Percentiles rank a stretch among this genome's conserved stretches.
Evolutionary conservation across 225 moss, liverwort and hornwort genomes (phyloP).

Genomic region (Marchantia polymorpha): DNA sequence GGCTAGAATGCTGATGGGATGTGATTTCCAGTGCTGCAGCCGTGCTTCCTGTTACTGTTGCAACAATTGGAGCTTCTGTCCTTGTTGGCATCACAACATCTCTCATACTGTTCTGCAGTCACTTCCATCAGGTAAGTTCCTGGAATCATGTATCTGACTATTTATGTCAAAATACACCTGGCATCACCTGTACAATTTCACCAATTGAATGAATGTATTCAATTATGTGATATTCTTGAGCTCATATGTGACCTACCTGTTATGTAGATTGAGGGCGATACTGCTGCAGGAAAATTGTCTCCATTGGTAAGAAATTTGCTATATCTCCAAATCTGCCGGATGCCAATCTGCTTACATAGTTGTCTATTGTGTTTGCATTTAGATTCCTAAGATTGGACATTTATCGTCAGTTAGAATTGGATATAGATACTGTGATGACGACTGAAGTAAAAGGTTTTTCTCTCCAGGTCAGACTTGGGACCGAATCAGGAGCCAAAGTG

Average conservation of each 20-base stretch:
- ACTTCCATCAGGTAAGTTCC: conserved; percentile 82
- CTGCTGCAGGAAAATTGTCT: conserved; percentile 69
- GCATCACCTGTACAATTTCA: too few relatives aligned
- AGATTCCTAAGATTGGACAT: neutral
- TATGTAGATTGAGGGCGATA: conserved; percentile 82
- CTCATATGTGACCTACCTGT: neutral
- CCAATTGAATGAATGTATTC: neutral
- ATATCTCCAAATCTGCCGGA: too few relatives aligned
- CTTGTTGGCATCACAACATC: conserved; percentile 87
- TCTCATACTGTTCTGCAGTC: conserved; percentile 92
- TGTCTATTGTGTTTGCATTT: neutral
- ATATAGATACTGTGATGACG: neutral
- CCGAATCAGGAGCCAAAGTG: conserved; percentile 67
- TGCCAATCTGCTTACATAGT: neutral
- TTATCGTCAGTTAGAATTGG: neutral
- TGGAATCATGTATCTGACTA: neutral
- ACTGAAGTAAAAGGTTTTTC: neutral
- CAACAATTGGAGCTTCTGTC: conserved; percentile 68
- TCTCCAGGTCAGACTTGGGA: conserved; percentile 72
- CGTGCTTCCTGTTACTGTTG: conserved; percentile 49
- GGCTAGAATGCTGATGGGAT: neutral
- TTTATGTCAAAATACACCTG: neutral
- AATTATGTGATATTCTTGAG: neutral
- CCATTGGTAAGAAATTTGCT: conserved; percentile 57
- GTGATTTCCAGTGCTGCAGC: conserved; percentile 23